Percentiles rank a stretch among this genome's conserved stretches.
These are phyloP conservation scores for Penicillium verrucosum DNA, from an alignment of 2,329 filamentous ascomycete genomes.

Conservation along the genomic window DNA sequence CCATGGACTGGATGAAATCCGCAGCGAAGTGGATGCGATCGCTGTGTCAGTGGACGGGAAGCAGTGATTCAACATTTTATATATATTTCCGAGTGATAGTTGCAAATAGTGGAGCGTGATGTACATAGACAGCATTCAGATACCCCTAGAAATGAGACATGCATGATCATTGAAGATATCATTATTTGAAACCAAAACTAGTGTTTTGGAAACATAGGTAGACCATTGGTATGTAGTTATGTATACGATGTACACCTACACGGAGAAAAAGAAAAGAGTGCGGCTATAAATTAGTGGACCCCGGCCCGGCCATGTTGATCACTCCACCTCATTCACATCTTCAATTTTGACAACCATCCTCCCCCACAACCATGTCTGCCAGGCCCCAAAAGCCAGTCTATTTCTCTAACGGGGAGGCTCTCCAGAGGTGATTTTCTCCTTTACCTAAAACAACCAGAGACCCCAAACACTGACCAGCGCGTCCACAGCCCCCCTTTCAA, in stretches of 20 bases:
- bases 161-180: background rate
- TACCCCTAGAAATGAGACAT: slow-evolving; percentile 17
- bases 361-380: slow-evolving; percentile 30
- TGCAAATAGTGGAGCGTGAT: slow-evolving; percentile 3
- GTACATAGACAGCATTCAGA: slow-evolving; percentile 24
- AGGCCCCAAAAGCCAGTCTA: slow-evolving; percentile 29
- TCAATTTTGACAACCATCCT: background rate
- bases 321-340: slow-evolving; percentile 10
- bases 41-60: slow-evolving; percentile 11
- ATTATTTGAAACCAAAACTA: background rate
- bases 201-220: background rate
- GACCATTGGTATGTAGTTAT: background rate
- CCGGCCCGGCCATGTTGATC: slow-evolving; percentile 6
- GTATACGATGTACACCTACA: background rate
- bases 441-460: background rate
- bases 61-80: slow-evolving; percentile 2
- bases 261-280: background rate
- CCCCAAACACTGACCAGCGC: background rate
- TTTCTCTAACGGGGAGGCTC: slow-evolving; percentile 40
- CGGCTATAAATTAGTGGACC: slow-evolving; percentile 5
- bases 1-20: slow-evolving; percentile 61
- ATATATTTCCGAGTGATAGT: slow-evolving; percentile 9
- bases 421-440: slow-evolving; percentile 30
- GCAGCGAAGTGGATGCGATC: slow-evolving; percentile 23
- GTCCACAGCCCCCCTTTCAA: slow-evolving; percentile 43